phyloP scores from a whole-genome alignment of 2,329 filamentous ascomycete genomes.

The Magnaporthales sp. region DNA sequence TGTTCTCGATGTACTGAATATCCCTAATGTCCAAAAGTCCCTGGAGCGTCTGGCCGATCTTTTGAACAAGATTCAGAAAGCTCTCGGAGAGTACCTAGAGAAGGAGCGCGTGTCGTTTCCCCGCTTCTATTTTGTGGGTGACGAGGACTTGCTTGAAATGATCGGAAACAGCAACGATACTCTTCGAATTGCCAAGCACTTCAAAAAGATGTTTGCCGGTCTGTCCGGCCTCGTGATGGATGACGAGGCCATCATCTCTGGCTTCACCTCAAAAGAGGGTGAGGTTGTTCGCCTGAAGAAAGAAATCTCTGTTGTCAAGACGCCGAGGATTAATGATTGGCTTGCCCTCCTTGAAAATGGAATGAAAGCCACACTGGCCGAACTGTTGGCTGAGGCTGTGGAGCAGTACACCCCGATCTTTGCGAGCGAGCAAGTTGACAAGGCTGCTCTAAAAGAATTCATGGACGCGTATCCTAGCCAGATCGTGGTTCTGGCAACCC shows the following conservation, averaged over 20 bases:
- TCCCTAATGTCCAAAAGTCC: conserved; percentile 91
- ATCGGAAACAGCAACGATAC: conserved; percentile 99
- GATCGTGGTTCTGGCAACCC: conserved; percentile 88
- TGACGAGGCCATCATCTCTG: conserved; percentile 80
- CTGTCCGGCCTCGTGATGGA: conserved; percentile 85
- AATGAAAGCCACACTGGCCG: conserved; percentile 91
- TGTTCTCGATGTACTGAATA: conserved; percentile 91
- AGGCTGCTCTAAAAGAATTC: conserved; percentile 65
- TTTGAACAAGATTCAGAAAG: conserved; percentile 98
- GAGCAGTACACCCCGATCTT: conserved; percentile 76
- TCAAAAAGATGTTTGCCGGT: conserved; percentile 99
- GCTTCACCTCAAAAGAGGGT: conserved; percentile 91
- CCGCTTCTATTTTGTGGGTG: conserved; percentile 98
- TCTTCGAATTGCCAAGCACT: conserved; percentile 91
- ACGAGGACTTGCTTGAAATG: conserved; percentile 96
- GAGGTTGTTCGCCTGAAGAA: conserved; percentile 83
- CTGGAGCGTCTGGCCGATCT: conserved; percentile 93
- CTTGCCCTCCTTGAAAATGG: conserved; percentile 83
- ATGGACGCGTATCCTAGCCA: conserved; percentile 83
- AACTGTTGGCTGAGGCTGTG: conserved; percentile 79
- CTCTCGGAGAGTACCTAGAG: conserved; percentile 95
- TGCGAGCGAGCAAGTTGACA: conserved; percentile 60
- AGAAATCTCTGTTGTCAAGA: conserved; percentile 86
- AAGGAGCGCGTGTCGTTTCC: conserved; percentile 96
- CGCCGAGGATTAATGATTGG: conserved; percentile 98